Evolutionary conservation across 176 grass and related monocot species (phyloP).

Genomic region (Phoenix dactylifera): DNA sequence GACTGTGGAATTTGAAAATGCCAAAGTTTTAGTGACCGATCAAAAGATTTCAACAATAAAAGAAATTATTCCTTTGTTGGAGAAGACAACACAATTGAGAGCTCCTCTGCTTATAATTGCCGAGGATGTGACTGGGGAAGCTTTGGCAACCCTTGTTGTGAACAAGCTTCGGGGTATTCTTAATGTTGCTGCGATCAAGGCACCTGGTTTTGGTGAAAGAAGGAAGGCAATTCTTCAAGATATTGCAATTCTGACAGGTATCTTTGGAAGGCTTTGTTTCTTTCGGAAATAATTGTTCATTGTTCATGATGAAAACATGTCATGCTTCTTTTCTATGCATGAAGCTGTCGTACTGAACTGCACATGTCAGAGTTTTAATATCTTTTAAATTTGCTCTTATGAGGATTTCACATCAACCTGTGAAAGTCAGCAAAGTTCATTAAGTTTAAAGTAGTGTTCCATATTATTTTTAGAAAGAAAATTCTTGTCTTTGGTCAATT

Average conservation of each 20-base stretch:
- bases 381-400: too few species aligned
- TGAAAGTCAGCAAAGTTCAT: too few species aligned
- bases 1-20: conserved; percentile 69
- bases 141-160: conserved; percentile 69
- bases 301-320: too few species aligned
- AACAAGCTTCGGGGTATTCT: conserved; percentile 65
- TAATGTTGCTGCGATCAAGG: conserved; percentile 64
- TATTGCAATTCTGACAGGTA: conserved; percentile 67
- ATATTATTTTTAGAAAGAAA: too few species aligned
- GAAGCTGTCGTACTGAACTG: too few species aligned
- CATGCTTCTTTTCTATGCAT: too few species aligned
- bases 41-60: conserved; percentile 72
- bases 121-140: conserved; percentile 61
- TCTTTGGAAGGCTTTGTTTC: neutral
- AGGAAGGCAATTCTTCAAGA: conserved; percentile 62
- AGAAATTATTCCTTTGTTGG: conserved; percentile 64
- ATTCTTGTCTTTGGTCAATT: too few species aligned
- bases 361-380: too few species aligned
- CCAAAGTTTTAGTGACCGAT: conserved; percentile 61
- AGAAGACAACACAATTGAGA: conserved; percentile 54
- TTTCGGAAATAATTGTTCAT: too few species aligned
- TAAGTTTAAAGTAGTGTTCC: too few species aligned
- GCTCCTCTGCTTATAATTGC: conserved; percentile 54
- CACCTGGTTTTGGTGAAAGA: conserved; percentile 66
- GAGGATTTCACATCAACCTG: too few species aligned